Conservation (phyloP, 495 filamentous ascomycete species). For the Penicillium lagena region DNA sequence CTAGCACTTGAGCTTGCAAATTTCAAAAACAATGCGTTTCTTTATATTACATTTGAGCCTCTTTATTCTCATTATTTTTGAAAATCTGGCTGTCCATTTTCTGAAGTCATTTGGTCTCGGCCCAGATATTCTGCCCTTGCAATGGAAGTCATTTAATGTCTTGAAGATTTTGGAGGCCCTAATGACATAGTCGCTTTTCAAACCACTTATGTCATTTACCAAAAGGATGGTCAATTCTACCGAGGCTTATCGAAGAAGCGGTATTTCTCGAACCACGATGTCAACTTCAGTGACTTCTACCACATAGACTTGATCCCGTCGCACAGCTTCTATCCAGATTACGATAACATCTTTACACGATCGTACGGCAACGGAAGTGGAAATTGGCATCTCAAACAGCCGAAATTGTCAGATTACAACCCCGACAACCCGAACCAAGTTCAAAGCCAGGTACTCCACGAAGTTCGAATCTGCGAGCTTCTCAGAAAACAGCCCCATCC, state of each 20-base stretch:
- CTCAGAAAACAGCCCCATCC: slow-evolving; percentile 11
- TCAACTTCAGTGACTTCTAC: background rate
- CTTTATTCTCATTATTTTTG: too few species aligned
- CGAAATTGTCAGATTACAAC: slow-evolving; percentile 4
- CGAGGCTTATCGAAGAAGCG: background rate
- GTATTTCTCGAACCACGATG: background rate
- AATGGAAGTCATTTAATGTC: slow-evolving; percentile 3
- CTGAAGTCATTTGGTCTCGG: background rate
- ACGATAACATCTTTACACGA: slow-evolving; percentile 1
- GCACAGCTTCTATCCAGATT: background rate
- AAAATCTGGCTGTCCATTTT: too few species aligned
- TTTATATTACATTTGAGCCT: too few species aligned
- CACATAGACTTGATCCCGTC: slow-evolving; percentile 1
- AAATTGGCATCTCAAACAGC: slow-evolving; percentile 2
- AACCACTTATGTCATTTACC: background rate
- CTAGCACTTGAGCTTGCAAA: too few species aligned
- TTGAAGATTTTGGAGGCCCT: slow-evolving; percentile 1
- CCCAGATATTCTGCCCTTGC: background rate
- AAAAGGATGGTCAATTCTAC: background rate
- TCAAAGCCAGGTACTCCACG: background rate
- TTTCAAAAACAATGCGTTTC: too few species aligned
- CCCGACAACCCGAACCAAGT: slow-evolving; percentile 1
- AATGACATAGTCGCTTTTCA: background rate
- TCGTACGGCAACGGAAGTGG: background rate
- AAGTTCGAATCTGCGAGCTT: background rate